Evolutionary conservation across 805 yeast genomes (phyloP).

Genomic region (Peterozyma xylosa): DNA sequence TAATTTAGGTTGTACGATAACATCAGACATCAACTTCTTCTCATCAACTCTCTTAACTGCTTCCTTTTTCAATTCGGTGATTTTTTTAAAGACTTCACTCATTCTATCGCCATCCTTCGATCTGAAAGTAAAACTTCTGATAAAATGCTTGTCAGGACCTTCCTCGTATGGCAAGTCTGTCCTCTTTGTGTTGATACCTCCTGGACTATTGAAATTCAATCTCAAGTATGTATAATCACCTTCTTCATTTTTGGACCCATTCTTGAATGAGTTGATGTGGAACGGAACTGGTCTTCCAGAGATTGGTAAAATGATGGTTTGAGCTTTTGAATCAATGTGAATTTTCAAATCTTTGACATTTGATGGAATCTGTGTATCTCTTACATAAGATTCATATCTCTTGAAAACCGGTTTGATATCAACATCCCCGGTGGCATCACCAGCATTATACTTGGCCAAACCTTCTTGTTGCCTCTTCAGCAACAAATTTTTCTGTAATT

Average conservation of each 20-base stretch:
- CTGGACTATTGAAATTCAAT: conserved; percentile 88
- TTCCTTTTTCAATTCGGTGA: conserved; percentile 87
- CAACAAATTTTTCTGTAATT: conserved; percentile 76
- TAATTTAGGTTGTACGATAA: conserved; percentile 84
- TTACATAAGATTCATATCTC: conserved; percentile 86
- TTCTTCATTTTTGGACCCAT: conserved; percentile 92
- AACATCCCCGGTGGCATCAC: conserved; percentile 58
- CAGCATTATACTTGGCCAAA: conserved; percentile 68
- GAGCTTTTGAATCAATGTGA: conserved; percentile 81
- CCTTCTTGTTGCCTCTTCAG: conserved; percentile 86
- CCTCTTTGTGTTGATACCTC: conserved; percentile 59
- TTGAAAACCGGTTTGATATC: conserved; percentile 73
- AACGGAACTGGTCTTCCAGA: conserved; percentile 97
- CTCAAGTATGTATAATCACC: conserved; percentile 90
- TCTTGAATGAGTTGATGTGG: conserved; percentile 89
- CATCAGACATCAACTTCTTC: conserved; percentile 87
- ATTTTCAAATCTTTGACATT: conserved; percentile 77
- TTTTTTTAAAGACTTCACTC: conserved; percentile 82
- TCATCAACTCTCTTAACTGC: conserved; percentile 87
- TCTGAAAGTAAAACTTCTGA: conserved; percentile 80
- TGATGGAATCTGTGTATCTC: conserved; percentile 87
- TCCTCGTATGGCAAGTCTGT: conserved; percentile 90
- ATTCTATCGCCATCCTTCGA: conserved; percentile 88
- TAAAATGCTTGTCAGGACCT: conserved; percentile 75
- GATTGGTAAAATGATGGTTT: conserved; percentile 84